Evolutionary conservation across 768 basidiomycete species (phyloP).

Genomic region (Phlebiopsis gigantea): DNA sequence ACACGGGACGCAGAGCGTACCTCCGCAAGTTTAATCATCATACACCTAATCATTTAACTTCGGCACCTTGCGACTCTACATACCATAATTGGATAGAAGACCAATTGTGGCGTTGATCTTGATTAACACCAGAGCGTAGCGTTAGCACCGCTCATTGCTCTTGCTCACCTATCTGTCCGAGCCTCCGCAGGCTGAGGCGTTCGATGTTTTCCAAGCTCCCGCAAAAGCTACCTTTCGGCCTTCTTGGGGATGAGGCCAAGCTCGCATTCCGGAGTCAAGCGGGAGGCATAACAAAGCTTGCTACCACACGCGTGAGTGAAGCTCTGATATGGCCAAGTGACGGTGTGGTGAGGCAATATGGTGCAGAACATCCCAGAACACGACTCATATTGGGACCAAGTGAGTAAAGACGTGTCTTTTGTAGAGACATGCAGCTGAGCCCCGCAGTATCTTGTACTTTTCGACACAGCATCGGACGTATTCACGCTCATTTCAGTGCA

Average conservation of each 20-base stretch:
- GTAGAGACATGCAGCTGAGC: not conserved
- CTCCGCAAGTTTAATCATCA: too few species aligned
- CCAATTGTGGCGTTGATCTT: not conserved
- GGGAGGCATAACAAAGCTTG: constrained; percentile 72
- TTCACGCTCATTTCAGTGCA: constrained; percentile 84
- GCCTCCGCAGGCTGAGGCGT: not conserved
- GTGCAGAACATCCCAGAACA: constrained; percentile 64
- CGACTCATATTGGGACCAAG: constrained; percentile 91
- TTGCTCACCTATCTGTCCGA: not conserved
- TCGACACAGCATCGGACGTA: constrained; percentile 87
- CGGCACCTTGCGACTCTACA: not conserved
- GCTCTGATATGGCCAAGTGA: not conserved
- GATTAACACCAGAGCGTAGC: not conserved
- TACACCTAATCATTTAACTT: not conserved
- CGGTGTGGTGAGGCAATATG: not conserved
- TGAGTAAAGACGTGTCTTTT: constrained; percentile 27
- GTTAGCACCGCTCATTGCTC: not conserved
- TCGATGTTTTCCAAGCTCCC: constrained; percentile 69
- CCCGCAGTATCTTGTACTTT: constrained; percentile 70
- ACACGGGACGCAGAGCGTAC: too few species aligned
- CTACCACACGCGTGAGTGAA: constrained; percentile 54
- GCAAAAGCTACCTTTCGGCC: constrained; percentile 69
- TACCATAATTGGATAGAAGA: not conserved
- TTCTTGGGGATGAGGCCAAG: constrained; percentile 83
- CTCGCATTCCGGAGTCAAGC: constrained; percentile 83